These are phyloP conservation scores for Malassezia furfur DNA, from an alignment of 1,284 basidiomycete genomes.

Conservation along the genomic window DNA sequence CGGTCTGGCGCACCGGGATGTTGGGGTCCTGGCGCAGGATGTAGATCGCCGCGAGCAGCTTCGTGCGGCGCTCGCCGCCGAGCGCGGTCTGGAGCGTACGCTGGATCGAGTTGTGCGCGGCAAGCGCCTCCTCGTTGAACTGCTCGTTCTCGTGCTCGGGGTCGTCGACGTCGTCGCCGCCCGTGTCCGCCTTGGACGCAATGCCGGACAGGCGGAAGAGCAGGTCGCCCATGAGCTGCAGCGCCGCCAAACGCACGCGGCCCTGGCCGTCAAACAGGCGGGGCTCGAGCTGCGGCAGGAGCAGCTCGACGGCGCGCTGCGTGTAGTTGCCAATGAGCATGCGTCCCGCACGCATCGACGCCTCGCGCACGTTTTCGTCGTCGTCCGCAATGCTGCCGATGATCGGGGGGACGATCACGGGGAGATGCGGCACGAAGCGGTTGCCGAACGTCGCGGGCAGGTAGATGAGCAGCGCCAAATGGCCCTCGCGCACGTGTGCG, in stretches of 20 bases:
- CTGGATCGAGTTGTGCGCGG: constrained; percentile 54
- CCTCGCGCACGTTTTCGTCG: constrained; percentile 80
- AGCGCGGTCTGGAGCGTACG: constrained; percentile 78
- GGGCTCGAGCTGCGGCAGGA: constrained; percentile 85
- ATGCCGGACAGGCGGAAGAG: constrained; percentile 98
- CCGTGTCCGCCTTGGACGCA: constrained; percentile 71
- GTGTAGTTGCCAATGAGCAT: constrained; percentile 98
- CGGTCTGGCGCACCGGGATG: constrained; percentile 76
- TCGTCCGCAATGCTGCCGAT: constrained; percentile 82
- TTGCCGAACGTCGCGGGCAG: constrained; percentile 86
- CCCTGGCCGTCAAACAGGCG: constrained; percentile 91
- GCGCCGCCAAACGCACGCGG: constrained; percentile 82
- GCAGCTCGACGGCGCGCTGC: constrained; percentile 77
- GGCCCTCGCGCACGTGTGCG: constrained; percentile 89
- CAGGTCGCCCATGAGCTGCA: constrained; percentile 88
- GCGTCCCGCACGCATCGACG: constrained; percentile 95
- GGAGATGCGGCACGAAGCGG: constrained; percentile 89
- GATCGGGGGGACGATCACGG: constrained; percentile 87
- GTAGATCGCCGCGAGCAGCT: constrained; percentile 81
- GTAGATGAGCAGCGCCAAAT: constrained; percentile 94
- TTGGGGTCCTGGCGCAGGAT: constrained; percentile 89
- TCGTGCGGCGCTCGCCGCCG: constrained; percentile 77
- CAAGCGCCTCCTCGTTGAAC: constrained; percentile 56
- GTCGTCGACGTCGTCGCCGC: constrained; percentile 50
- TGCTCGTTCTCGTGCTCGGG: constrained; percentile 60